Evolutionary conservation across 2,329 filamentous ascomycete species (phyloP), one percentile per base, ranked within the genome.

Genomic region (Cadophora sp.): DNA sequence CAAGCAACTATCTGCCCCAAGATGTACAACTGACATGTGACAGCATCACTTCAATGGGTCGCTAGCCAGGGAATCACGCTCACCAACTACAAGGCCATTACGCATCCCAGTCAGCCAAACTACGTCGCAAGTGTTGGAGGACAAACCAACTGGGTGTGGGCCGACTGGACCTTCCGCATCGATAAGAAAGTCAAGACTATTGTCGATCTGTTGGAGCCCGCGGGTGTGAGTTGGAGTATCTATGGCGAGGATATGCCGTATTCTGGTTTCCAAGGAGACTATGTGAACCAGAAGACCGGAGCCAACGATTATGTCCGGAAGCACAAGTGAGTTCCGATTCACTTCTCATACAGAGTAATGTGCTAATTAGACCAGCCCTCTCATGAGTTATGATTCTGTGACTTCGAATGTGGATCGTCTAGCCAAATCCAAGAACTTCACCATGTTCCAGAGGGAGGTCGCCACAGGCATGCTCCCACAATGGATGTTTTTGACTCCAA

Each of bases 171-270:
- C 76, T 83, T 83, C 66, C 80, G 83, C 47, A 77, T 88, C 36
- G 83, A 83, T 39, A 73, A 76, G 66, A 93, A 94, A 79, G 82
- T 89, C 71, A 80, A 84, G 59, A 83, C 81, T 7, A 79, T 86
- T 55, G 81, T 82, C 2, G 84, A 85, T 71, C 73, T 85, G 33
- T 79, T 85, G 53, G 83, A 85, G 36, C 79, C 77, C 58, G 81
- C 79, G 55, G 76, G 78, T 36, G 79, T 86, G 53, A 80, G 80
- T 67, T 86, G 90, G 90, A 88, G 82, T 60, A 83, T 89, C 72
- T 95, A 95, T 80, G 85, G 93, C 76, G 91, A 95, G 76, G 88
- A 92, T 75, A 84, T 90, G 83, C 92, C 92, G 0, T 93, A 87
- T 78, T 83, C 87, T 1, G 92, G 92, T 13, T 94, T 88, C 78